phyloP scores from a whole-genome alignment of 192 early-diverging fungal genomes.

The Linnemannia schmuckeri region DNA sequence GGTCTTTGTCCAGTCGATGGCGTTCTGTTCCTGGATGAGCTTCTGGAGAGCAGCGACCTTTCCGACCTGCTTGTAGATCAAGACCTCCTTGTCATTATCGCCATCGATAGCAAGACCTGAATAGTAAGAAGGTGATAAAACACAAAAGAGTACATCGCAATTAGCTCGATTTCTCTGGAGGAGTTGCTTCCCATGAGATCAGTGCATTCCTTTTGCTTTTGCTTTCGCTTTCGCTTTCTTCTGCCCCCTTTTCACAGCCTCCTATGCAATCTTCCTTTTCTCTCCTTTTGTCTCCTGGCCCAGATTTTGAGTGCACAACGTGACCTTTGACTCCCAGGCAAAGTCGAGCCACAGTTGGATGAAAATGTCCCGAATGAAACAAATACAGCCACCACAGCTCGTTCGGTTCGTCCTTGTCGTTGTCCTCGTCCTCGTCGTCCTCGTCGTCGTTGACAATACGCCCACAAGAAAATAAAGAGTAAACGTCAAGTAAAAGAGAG shows the following conservation, averaged over 20 bases:
- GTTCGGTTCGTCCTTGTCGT: not conserved
- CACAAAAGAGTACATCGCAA: not conserved
- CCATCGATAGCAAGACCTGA: constrained; percentile 88
- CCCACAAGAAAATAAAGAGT: not conserved
- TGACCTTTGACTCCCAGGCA: constrained; percentile 1
- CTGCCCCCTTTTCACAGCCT: not conserved
- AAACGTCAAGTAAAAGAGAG: not conserved
- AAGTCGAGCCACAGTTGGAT: not conserved
- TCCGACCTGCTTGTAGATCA: constrained; percentile 95
- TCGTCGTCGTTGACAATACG: not conserved
- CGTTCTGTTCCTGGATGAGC: constrained; percentile 80
- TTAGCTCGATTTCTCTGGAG: not conserved
- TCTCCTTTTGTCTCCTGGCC: not conserved
- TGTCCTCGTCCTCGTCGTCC: not conserved
- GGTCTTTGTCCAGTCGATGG: constrained; percentile 81
- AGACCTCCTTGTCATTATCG: constrained; percentile 75
- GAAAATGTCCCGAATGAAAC: not conserved
- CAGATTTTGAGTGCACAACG: constrained; percentile 14
- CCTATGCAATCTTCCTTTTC: not conserved
- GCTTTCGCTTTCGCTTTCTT: not conserved
- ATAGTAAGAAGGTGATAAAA: not conserved
- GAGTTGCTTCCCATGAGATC: not conserved
- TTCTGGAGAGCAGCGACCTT: constrained; percentile 92
- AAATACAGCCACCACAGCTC: not conserved
- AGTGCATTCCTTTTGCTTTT: not conserved